These are phyloP conservation scores for Meredithiella fracta DNA, from an alignment of 2,329 filamentous ascomycete species.

Conservation along the genomic window DNA sequence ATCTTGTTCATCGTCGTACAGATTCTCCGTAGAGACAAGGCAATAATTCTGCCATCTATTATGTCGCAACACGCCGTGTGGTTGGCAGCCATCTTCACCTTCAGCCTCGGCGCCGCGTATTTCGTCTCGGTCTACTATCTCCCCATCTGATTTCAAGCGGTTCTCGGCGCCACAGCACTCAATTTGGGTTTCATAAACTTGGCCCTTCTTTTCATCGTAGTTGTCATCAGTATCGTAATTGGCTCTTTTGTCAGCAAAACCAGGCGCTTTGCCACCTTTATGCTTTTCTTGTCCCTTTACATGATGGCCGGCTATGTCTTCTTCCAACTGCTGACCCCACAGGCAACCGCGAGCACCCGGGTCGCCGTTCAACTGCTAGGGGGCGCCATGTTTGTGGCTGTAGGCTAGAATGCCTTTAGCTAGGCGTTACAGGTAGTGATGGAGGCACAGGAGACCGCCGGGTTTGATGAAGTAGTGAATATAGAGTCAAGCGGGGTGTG, in stretches of 20 bases:
- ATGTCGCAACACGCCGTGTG: slow-evolving; percentile 26
- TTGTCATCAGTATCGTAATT: slow-evolving; percentile 20
- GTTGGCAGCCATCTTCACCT: slow-evolving; percentile 22
- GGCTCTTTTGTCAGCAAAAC: slow-evolving; percentile 21
- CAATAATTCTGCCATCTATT: slow-evolving; percentile 29
- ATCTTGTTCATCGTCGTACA: slow-evolving; percentile 25
- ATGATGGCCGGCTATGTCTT: slow-evolving; percentile 22
- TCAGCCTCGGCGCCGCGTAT: slow-evolving; percentile 24
- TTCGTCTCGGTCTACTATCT: slow-evolving; percentile 20
- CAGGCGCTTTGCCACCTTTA: slow-evolving; percentile 27
- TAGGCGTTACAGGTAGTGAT: slow-evolving; percentile 1
- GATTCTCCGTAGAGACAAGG: slow-evolving; percentile 24
- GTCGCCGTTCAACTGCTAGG: slow-evolving; percentile 19
- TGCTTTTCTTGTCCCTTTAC: slow-evolving; percentile 21
- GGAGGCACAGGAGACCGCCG: not conserved
- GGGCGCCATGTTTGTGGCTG: slow-evolving; percentile 33
- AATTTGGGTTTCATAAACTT: slow-evolving; percentile 23
- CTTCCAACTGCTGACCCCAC: slow-evolving; percentile 22
- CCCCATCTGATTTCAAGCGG: slow-evolving; percentile 25
- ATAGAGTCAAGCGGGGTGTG: slow-evolving; percentile 5
- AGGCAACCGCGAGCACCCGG: slow-evolving; percentile 17
- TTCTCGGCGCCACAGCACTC: slow-evolving; percentile 23
- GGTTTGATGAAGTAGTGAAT: not conserved
- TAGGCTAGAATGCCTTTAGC: slow-evolving; percentile 33
- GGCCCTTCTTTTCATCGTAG: slow-evolving; percentile 22